phyloP scores from a whole-genome alignment of 1,139 yeast species.

The Scheffersomyces cryptocercus region DNA sequence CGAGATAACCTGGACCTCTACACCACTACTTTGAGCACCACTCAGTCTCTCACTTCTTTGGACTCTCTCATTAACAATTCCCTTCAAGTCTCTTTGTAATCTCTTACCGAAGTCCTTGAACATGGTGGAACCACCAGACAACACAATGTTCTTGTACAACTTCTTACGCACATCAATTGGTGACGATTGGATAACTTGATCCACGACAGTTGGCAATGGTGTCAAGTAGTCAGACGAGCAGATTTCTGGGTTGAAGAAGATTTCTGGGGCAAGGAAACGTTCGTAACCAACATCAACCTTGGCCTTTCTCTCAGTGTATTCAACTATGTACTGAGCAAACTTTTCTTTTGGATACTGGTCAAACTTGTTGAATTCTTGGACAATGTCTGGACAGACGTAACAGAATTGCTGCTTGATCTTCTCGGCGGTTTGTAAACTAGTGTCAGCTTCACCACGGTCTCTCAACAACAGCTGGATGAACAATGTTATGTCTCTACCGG shows the following conservation, averaged over 20 bases:
- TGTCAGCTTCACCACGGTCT: slow-evolving; percentile 95
- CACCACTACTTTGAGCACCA: slow-evolving; percentile 89
- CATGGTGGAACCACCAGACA: slow-evolving; percentile 98
- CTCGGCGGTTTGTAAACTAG: slow-evolving; percentile 94
- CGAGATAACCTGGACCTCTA: slow-evolving; percentile 93
- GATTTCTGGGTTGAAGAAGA: slow-evolving; percentile 96
- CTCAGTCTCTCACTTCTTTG: slow-evolving; percentile 75
- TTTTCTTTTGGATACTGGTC: slow-evolving; percentile 89
- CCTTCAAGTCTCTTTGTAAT: slow-evolving; percentile 89
- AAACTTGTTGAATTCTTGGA: slow-evolving; percentile 90
- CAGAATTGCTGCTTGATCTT: slow-evolving; percentile 94
- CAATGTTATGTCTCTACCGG: slow-evolving; percentile 95
- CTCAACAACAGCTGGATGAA: slow-evolving; percentile 91
- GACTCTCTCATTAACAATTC: slow-evolving; percentile 86
- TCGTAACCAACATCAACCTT: slow-evolving; percentile 95
- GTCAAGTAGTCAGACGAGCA: slow-evolving; percentile 93
- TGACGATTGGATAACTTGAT: slow-evolving; percentile 89
- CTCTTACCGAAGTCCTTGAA: slow-evolving; percentile 97
- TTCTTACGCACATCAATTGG: slow-evolving; percentile 99
- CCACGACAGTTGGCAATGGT: slow-evolving; percentile 93
- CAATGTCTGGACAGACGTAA: slow-evolving; percentile 97
- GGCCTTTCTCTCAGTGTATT: slow-evolving; percentile 69
- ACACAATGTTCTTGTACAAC: slow-evolving; percentile 89
- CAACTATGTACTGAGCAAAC: slow-evolving; percentile 91
- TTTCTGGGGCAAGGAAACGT: slow-evolving; percentile 96